A percentile compares a stretch with the other conserved stretches of the same genome.
Conservation (phyloP, 768 basidiomycete genomes). For the Cyathus striatus region DNA sequence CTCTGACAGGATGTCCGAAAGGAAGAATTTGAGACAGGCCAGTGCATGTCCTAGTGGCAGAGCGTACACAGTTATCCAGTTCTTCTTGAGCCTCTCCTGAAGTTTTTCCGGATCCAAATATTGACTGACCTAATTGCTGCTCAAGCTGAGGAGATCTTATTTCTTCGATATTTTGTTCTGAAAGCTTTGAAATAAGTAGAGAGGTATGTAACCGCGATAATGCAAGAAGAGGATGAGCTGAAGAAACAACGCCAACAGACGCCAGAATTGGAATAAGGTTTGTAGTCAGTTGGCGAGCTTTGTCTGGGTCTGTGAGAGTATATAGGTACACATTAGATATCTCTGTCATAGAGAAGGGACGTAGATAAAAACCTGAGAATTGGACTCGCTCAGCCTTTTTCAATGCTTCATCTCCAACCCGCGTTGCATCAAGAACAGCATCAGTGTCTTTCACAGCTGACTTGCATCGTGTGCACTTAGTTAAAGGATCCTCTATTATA, state of each 20-base stretch:
- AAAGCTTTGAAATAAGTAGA: conserved; percentile 47
- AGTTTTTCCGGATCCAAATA: background rate
- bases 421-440: conserved; percentile 55
- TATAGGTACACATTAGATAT: too few relatives aligned
- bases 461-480: conserved; percentile 53
- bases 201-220: conserved; percentile 68
- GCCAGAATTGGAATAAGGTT: conserved; percentile 62
- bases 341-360: conserved; percentile 8
- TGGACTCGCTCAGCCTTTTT: conserved; percentile 67
- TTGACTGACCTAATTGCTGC: background rate
- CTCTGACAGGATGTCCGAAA: conserved; percentile 73
- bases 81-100: background rate
- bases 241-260: conserved; percentile 54
- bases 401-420: conserved; percentile 69
- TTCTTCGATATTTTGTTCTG: conserved; percentile 15
- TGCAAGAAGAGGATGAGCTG: conserved; percentile 74
- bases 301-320: conserved; percentile 42
- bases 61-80: conserved; percentile 61
- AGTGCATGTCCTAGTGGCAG: conserved; percentile 44
- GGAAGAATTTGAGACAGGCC: conserved; percentile 52
- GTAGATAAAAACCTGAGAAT: conserved; percentile 55
- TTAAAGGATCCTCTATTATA: conserved; percentile 37
- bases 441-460: conserved; percentile 42
- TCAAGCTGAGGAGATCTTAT: conserved; percentile 18
- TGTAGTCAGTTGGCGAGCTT: conserved; percentile 54